Conservation (phyloP, 352 stramenopile genomes). For the Halophytophthora batemanensis region DNA sequence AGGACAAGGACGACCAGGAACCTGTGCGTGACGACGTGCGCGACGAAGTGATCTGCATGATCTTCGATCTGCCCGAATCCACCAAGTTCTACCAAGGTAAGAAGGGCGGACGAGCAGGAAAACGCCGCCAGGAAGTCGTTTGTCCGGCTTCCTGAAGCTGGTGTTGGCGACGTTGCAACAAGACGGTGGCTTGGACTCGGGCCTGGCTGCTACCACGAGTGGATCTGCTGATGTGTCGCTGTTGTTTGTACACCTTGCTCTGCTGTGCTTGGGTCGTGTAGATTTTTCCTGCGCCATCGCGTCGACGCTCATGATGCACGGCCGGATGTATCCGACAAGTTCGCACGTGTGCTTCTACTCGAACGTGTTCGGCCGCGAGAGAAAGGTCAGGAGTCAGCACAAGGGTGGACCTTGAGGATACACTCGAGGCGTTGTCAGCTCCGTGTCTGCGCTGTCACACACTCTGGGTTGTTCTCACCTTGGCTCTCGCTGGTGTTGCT, state of each 20-base stretch:
- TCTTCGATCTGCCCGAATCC: slow-evolving; percentile 71
- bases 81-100: slow-evolving; percentile 80
- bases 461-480: slow-evolving; percentile 4
- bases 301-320: slow-evolving; percentile 79
- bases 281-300: slow-evolving; percentile 84
- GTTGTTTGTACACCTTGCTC: slow-evolving; percentile 5
- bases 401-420: slow-evolving; percentile 27
- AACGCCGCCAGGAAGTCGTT: too few species aligned
- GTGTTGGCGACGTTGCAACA: too few species aligned
- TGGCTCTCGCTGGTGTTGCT: slow-evolving; percentile 7
- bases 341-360: slow-evolving; percentile 86
- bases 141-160: too few species aligned
- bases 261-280: slow-evolving; percentile 11
- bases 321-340: slow-evolving; percentile 85
- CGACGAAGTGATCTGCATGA: slow-evolving; percentile 85
- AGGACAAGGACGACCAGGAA: slow-evolving; percentile 27
- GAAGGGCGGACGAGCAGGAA: background rate
- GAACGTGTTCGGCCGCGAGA: slow-evolving; percentile 83
- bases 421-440: slow-evolving; percentile 16
- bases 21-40: slow-evolving; percentile 50
- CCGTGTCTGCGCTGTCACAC: slow-evolving; percentile 24
- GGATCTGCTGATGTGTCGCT: slow-evolving; percentile 6
- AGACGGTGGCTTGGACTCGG: too few species aligned
- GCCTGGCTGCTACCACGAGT: slow-evolving; percentile 7
- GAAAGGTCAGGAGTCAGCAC: slow-evolving; percentile 49